phyloP scores from a whole-genome alignment of 805 yeast species.

The Cyberlindnera veronae region DNA sequence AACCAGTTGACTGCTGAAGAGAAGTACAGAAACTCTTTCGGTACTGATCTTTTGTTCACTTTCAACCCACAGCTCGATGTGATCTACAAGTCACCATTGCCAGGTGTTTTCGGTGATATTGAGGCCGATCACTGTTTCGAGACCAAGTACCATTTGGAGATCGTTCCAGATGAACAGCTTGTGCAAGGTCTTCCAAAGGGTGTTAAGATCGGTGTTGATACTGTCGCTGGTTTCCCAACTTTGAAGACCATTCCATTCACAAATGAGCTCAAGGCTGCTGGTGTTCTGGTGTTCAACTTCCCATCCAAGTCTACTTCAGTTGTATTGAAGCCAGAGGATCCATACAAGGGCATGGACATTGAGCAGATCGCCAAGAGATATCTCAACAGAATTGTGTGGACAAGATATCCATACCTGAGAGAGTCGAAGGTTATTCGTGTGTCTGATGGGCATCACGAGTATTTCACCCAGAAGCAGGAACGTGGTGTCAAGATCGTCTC shows the following conservation, averaged over 20 bases:
- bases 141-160: conserved; percentile 48
- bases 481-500: conserved; percentile 33
- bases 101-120: conserved; percentile 72
- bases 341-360: conserved; percentile 50
- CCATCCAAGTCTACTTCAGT: conserved; percentile 83
- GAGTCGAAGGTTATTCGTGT: conserved; percentile 73
- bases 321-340: conserved; percentile 57
- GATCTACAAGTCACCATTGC: conserved; percentile 70
- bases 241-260: conserved; percentile 66
- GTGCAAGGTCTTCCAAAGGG: conserved; percentile 60
- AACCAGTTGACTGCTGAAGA: conserved; percentile 66
- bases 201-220: conserved; percentile 64
- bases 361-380: conserved; percentile 65
- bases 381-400: conserved; percentile 60
- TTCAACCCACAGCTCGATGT: conserved; percentile 74
- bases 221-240: conserved; percentile 89
- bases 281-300: conserved; percentile 75
- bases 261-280: conserved; percentile 50
- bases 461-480: conserved; percentile 31
- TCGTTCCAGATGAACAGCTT: conserved; percentile 35
- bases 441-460: conserved; percentile 49
- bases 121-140: conserved; percentile 79
- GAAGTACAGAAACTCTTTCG: conserved; percentile 67
- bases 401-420: conserved; percentile 87
- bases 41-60: conserved; percentile 61